Evolutionary conservation across 495 filamentous ascomycete species (phyloP).

Genomic region (Podospora conica): DNA sequence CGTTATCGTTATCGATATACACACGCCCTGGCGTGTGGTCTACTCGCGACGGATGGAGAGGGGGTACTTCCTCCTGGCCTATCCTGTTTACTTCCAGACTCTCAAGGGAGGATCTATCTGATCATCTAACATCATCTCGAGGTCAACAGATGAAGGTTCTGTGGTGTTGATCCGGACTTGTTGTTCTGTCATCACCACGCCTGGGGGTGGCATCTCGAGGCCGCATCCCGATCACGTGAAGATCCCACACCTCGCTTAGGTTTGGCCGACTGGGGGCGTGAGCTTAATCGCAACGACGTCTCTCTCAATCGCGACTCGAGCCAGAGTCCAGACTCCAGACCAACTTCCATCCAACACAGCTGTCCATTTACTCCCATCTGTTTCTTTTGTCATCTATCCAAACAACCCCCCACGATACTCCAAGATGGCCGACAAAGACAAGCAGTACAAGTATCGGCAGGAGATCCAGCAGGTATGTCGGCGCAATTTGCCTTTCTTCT

Average conservation of each 20-base stretch:
- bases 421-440: slow-evolving; percentile 57
- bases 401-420: neutral
- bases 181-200: neutral
- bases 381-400: neutral
- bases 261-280: neutral
- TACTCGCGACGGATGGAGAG: neutral
- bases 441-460: slow-evolving; percentile 79
- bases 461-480: slow-evolving; percentile 85
- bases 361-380: neutral
- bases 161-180: neutral
- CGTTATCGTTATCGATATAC: neutral
- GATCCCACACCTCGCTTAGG: neutral
- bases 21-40: neutral
- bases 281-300: neutral
- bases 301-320: neutral
- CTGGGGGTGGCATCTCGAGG: neutral
- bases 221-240: neutral
- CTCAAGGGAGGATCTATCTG: neutral
- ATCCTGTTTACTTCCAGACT: neutral
- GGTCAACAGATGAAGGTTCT: too few relatives aligned
- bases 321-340: too few relatives aligned
- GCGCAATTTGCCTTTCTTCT: neutral
- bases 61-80: neutral
- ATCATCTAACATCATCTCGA: neutral
- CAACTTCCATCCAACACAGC: neutral